Evolutionary conservation across 805 yeast species (phyloP).

Genomic region (Pichia phayaonensis): DNA sequence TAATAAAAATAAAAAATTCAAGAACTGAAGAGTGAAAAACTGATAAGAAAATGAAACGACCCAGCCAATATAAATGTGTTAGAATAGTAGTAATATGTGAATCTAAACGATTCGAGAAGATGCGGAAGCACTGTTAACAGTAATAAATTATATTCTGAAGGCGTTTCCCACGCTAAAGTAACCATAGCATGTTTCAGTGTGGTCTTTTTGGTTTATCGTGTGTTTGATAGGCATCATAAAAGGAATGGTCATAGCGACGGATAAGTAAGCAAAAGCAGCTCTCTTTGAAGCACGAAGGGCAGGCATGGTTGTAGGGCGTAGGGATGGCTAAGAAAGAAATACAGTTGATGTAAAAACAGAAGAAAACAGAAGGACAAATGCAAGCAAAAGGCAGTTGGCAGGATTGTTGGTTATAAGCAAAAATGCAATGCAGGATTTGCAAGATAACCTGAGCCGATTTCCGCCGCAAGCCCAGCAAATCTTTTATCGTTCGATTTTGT

Average conservation of each 20-base stretch:
- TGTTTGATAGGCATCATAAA: slow-evolving; percentile 28
- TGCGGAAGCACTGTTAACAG: not conserved
- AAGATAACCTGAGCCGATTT: too few species aligned
- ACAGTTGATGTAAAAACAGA: not conserved
- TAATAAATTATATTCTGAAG: slow-evolving; percentile 21
- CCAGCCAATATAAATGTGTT: not conserved
- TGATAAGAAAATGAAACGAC: not conserved
- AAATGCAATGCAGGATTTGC: too few species aligned
- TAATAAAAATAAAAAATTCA: not conserved
- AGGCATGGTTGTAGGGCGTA: not conserved
- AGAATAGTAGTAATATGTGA: not conserved
- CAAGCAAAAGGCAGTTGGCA: too few species aligned
- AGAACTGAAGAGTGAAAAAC: not conserved
- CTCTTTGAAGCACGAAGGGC: slow-evolving; percentile 10
- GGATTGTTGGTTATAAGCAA: not conserved
- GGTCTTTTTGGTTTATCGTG: slow-evolving; percentile 17
- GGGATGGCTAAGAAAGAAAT: too few species aligned
- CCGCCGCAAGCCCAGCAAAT: too few species aligned
- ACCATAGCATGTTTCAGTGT: slow-evolving; percentile 16
- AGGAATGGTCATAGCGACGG: slow-evolving; percentile 30
- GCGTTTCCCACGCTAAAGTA: slow-evolving; percentile 26
- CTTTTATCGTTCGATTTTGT: too few species aligned
- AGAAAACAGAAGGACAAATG: not conserved
- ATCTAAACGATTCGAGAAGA: not conserved
- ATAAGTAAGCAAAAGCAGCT: slow-evolving; percentile 25